Conservation (phyloP, 345 rosid species). For the Arabidopsis suecica region DNA sequence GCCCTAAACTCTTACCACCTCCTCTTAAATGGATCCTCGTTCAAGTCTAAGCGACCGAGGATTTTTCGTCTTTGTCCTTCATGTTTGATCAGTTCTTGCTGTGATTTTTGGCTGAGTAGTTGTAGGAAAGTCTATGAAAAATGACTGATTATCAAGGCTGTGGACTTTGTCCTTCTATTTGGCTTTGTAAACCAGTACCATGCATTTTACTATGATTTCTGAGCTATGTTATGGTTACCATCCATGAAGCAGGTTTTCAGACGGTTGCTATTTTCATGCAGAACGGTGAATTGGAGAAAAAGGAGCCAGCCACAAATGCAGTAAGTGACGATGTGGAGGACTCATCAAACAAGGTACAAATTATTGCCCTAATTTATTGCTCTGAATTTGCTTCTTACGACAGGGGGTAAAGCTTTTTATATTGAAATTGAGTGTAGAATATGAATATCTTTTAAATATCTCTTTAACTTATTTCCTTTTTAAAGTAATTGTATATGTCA, state of each 20-base stretch:
- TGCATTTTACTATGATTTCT: slow-evolving; percentile 55
- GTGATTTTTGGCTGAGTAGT: slow-evolving; percentile 17
- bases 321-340: slow-evolving; percentile 62
- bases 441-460: slow-evolving; percentile 1
- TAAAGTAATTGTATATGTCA: slow-evolving; percentile 19
- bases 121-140: slow-evolving; percentile 29
- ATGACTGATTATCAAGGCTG: slow-evolving; percentile 33
- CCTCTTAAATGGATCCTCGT: slow-evolving; percentile 29
- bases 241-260: slow-evolving; percentile 97
- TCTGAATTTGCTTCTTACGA: background rate
- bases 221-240: slow-evolving; percentile 85
- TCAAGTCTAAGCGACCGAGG: slow-evolving; percentile 15
- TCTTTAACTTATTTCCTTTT: background rate
- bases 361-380: slow-evolving; percentile 6
- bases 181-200: slow-evolving; percentile 39
- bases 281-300: slow-evolving; percentile 75
- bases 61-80: slow-evolving; percentile 10
- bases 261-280: slow-evolving; percentile 99
- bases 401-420: background rate
- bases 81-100: slow-evolving; percentile 23
- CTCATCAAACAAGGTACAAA: slow-evolving; percentile 76
- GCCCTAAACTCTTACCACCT: slow-evolving; percentile 5
- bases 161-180: slow-evolving; percentile 33
- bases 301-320: slow-evolving; percentile 49
- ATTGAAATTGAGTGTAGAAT: slow-evolving; percentile 4